Conservation (phyloP, 441 rosid genomes). For the Adansonia gregorii region DNA sequence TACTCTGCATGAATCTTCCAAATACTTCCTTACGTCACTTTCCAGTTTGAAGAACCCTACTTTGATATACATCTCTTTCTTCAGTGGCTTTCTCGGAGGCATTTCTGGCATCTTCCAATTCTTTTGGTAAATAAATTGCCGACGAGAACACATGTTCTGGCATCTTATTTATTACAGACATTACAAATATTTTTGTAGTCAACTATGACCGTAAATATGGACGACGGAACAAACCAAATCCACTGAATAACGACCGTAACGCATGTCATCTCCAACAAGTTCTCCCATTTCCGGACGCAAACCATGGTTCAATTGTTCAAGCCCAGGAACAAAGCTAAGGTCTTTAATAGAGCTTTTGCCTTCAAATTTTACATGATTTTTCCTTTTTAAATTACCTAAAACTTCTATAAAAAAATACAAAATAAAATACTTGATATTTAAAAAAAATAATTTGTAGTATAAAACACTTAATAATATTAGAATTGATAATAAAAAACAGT, state of each 20-base stretch:
- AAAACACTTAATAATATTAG: too few relatives aligned
- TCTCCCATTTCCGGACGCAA: slow-evolving; percentile 38
- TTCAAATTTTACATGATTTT: slow-evolving; percentile 29
- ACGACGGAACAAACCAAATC: too few relatives aligned
- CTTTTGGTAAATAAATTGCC: slow-evolving; percentile 48
- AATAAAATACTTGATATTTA: too few relatives aligned
- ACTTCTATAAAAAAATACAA: too few relatives aligned
- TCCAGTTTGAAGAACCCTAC: slow-evolving; percentile 57
- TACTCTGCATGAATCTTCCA: slow-evolving; percentile 55
- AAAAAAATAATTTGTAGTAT: too few relatives aligned
- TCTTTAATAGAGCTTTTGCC: slow-evolving; percentile 52
- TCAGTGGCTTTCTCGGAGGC: slow-evolving; percentile 46
- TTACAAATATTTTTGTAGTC: too few relatives aligned
- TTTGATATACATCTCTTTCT: slow-evolving; percentile 58
- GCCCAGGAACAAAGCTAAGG: slow-evolving; percentile 44
- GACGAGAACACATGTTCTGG: slow-evolving; percentile 1
- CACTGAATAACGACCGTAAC: too few relatives aligned
- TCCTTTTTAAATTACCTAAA: too few relatives aligned
- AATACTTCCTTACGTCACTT: slow-evolving; percentile 45
- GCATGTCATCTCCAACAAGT: slow-evolving; percentile 37
- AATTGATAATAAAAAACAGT: too few relatives aligned
- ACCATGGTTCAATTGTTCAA: slow-evolving; percentile 40
- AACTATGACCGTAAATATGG: too few relatives aligned
- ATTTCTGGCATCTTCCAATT: slow-evolving; percentile 44
- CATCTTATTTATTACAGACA: too few relatives aligned